Evolutionary conservation across 139 green algal species (phyloP).

Genomic region (Auxenochlorella pyrenoidosa): DNA sequence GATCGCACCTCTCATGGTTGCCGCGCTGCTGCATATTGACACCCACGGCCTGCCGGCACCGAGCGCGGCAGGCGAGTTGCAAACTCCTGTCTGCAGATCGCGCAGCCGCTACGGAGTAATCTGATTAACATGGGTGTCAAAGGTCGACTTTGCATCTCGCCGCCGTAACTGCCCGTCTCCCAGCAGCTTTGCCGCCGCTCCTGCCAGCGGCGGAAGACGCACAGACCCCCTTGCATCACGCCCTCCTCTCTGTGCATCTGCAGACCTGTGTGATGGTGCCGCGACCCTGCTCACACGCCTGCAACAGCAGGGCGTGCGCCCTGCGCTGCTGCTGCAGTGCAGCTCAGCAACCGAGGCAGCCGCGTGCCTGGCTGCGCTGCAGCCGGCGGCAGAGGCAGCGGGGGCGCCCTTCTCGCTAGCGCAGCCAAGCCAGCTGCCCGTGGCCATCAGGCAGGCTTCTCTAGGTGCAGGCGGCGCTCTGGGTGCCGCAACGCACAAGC

Average conservation of each 20-base stretch:
- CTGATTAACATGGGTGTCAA: background rate
- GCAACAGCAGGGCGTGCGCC: constrained; percentile 24
- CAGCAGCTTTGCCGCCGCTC: background rate
- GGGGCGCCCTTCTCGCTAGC: background rate
- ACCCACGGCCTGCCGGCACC: background rate
- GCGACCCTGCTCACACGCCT: background rate
- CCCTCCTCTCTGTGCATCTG: background rate
- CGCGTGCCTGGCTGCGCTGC: background rate
- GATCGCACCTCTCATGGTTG: background rate
- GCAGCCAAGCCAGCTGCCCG: background rate
- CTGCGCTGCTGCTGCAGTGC: constrained; percentile 31
- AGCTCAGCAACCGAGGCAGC: constrained; percentile 1
- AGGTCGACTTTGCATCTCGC: background rate
- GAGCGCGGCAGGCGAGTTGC: background rate
- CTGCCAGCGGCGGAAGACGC: background rate
- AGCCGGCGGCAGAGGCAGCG: background rate
- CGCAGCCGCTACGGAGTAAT: too few relatives aligned
- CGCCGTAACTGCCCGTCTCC: background rate
- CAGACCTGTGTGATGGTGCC: background rate
- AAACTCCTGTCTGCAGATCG: background rate
- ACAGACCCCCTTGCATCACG: background rate
- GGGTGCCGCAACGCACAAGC: too few relatives aligned
- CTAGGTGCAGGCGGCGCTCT: background rate
- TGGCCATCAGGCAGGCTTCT: background rate
- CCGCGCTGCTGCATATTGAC: background rate